A percentile compares a stretch with the other conserved stretches of the same genome.
Conservation (phyloP, 345 rosid species). For the Populus ilicifolia region DNA sequence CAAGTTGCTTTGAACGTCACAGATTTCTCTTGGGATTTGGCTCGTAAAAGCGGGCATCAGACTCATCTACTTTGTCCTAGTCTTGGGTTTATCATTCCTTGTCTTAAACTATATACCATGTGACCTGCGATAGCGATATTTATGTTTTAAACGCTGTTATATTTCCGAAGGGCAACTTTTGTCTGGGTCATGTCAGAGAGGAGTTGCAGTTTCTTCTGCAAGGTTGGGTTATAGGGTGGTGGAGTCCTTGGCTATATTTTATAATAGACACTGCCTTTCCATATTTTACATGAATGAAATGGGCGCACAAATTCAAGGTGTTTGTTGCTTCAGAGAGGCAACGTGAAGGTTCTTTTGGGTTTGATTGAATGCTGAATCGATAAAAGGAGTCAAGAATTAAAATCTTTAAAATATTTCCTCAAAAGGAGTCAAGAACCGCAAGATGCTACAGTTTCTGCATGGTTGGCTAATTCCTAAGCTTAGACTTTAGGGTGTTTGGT, state of each 20-base stretch:
- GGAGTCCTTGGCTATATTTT: not conserved
- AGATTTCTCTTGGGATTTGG: not conserved
- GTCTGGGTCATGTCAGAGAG: not conserved
- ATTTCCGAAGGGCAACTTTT: not conserved
- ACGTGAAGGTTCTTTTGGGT: too few relatives aligned
- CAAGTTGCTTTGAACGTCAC: not conserved
- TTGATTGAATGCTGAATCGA: too few relatives aligned
- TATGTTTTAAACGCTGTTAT: not conserved
- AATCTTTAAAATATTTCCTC: too few relatives aligned
- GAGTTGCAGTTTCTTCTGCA: not conserved
- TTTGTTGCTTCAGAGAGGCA: too few relatives aligned
- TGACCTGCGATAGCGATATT: not conserved
- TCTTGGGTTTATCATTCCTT: not conserved
- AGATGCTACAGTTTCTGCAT: too few relatives aligned
- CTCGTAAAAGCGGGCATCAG: not conserved
- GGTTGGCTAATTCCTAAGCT: too few relatives aligned
- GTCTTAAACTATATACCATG: not conserved
- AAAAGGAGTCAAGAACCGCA: too few relatives aligned
- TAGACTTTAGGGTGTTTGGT: too few relatives aligned
- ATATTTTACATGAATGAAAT: too few relatives aligned
- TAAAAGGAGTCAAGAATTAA: too few relatives aligned
- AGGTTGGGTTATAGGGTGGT: not conserved
- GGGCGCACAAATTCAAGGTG: too few relatives aligned
- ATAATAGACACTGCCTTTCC: too few relatives aligned
- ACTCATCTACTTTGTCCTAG: not conserved